Base-by-base conservation (phyloP, 768 basidiomycete genomes). In the Tylopilus rubrobrunneus region DNA sequence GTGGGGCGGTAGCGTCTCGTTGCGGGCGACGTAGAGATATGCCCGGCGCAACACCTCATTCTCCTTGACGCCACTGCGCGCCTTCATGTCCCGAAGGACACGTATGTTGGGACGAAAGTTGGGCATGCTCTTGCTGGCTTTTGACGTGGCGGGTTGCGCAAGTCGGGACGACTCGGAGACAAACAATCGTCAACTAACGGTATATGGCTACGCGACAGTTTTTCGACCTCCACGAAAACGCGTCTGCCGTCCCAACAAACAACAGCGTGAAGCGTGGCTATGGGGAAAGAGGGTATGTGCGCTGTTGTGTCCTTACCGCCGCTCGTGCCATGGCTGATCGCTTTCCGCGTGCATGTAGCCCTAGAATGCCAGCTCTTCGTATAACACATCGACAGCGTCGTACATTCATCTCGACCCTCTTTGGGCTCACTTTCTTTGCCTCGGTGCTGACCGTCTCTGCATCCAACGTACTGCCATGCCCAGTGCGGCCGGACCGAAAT, bases 1-100 rank as follows among this genome's bases (percentile, higher is more conserved):
- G 66, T 90, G 86, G 3, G 91, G 78, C 15, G 93, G 86, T n/a
- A 98, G 74, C 2, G 86, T 82, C 67, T 90, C 85, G 73, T 98
- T 98, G 55, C 96, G 83, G 23, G 95, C 93, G 60, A 98, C 89
- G 71, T 85, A 93, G 47, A 98, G 84, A 71, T 96, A 95, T 0
- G 96, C 95, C 43, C 92, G 79, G 19, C 95, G 85, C 28, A 85
- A 76, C 45, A 96, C 77, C 69, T 98, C 96, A 67, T 86, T 85
- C 43, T 80, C 80, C 54, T 75, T 73, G 55, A 92, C 87, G 54
- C 84, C 83, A 19, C 79, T 67, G 48, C 89, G 86, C 23, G 86
- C 87, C 62, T 88, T 88, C 51, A 90, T 81, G 69, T 92, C 90
- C 67, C 89, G 83, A 45, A 90, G 69, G 49, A 92, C 78, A 53